Evolutionary conservation across 2,329 filamentous ascomycete species (phyloP).

Genomic region (Coccinonectria pachysandricola): DNA sequence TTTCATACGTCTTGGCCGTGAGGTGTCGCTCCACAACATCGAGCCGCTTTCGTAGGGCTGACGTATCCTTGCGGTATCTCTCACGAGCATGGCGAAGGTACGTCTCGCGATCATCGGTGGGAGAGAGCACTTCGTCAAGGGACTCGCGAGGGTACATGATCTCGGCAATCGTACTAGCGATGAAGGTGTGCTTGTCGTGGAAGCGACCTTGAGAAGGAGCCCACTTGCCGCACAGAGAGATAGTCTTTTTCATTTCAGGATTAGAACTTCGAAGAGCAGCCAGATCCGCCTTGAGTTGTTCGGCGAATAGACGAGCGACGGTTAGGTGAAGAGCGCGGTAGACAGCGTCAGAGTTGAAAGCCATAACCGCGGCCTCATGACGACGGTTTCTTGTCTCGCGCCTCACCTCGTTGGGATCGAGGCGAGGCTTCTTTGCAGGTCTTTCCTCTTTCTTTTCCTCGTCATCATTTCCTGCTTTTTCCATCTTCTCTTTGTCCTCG

Average conservation of each 20-base stretch:
- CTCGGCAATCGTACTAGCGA: conserved; percentile 48
- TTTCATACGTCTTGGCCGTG: conserved; percentile 31
- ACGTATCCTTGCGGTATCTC: conserved; percentile 39
- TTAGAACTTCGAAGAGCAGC: conserved; percentile 29
- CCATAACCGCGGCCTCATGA: conserved; percentile 29
- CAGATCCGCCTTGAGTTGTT: conserved; percentile 40
- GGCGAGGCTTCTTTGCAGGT: conserved; percentile 1
- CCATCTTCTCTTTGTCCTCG: neutral
- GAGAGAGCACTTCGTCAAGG: conserved; percentile 20
- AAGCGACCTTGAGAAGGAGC: conserved; percentile 43
- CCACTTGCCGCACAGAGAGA: conserved; percentile 52
- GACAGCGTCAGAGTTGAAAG: conserved; percentile 32
- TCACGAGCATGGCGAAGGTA: conserved; percentile 46
- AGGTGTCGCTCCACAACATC: conserved; percentile 44
- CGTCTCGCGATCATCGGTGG: conserved; percentile 31
- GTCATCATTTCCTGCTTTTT: neutral
- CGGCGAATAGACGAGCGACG: conserved; percentile 45
- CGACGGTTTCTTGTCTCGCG: conserved; percentile 26
- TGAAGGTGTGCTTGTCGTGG: conserved; percentile 48
- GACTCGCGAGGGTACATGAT: conserved; percentile 32
- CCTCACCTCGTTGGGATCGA: conserved; percentile 12
- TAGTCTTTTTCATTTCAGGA: conserved; percentile 28
- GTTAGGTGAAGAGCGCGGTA: conserved; percentile 43
- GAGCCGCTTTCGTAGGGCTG: conserved; percentile 42
- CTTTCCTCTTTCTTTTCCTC: conserved; percentile 1